Evolutionary conservation across 345 rosid genomes (phyloP), one percentile per base, ranked within the genome.

Genomic region (Hypericum androsaemum): DNA sequence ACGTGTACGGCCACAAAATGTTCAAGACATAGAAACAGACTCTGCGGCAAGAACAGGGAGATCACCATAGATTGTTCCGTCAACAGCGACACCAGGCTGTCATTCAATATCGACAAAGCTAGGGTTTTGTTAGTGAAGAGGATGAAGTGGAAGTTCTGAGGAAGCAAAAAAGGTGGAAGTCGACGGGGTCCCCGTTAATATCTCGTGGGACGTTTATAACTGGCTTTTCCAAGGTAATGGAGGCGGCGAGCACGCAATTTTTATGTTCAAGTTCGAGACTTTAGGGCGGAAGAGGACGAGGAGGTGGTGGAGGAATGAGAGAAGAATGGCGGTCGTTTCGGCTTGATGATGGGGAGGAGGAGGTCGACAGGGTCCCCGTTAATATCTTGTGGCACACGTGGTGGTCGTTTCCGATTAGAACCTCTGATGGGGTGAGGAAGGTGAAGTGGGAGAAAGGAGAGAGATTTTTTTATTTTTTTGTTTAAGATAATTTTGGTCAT

Each of bases 191-290:
- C 35, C 69, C 7, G 60, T 88, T 6, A 92, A 88, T 51, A 69
- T 92, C 69, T 92, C 95, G 0, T 92, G 98, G 98, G 98, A 92
- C 43, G 88, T 92, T 2, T 81, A 92, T 57, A 88, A 83, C 45
- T 92, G 98, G 98, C 45, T 92, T 44, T 85, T 85, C 45, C 77
- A 88, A 32, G 80, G 67, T n/a, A 60, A 59, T 14, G 58, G 39
- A 43, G 64, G 69, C 10, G 74, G 79, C 10, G n/a, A 9, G 48
- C 87, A 81, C 47, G 95, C 85, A 0, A 83, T 88, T 50, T 92
- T 92, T 76, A 77, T 83, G 85, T 85, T 92, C 67, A 71, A 81
- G 64, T 92, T 92, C 47, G 98, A 87, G 35, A 74, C 74, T 46
- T 58, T 41, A 13, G 72, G 64, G 43, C 52, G 15, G 71, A 64